Base-by-base conservation (phyloP, 1,139 yeast genomes). In the Eremothecium coryli region DNA sequence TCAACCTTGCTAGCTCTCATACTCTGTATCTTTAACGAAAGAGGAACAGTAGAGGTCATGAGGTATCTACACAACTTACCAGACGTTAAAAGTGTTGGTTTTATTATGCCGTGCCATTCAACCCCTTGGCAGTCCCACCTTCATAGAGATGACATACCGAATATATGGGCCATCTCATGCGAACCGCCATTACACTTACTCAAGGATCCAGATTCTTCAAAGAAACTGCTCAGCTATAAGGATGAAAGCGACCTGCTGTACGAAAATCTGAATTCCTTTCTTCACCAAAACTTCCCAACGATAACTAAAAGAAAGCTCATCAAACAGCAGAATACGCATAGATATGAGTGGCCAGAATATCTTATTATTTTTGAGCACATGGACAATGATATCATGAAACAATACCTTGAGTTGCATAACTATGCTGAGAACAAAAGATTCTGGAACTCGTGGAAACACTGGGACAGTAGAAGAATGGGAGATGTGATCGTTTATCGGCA, bases 91-190 rank as follows among this genome's bases (percentile, higher is more conserved):
- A 68, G 81, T 3, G 62, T 86, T 27, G 94, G 95, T 1, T 80
- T 90, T 45, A 56, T 93, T 13, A 84, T 88, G 53, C 98, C 99
- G 0, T 93, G 98, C 50, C 98, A 93, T 56, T 88, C 97, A 0
- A 88, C 97, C 0, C 98, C 98, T 2, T 84, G 94, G 80, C 95
- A 85, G 51, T 73, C 93, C 23, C 76, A 81, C 49, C 58, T 93
- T 28, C 95, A 86, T 49, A 60, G 81, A 16, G 56, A 62, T 5
- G 68, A 67, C 12, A 56, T 73, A 3, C 54, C 58, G 3, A 58
- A 61, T 6, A 41, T 73, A 3, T 82, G 95, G 95, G 79, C 80
- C 40, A 63, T 93, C 26, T 76, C 95, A 0, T 93, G 99, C 55
- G 93, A 85, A 42, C 99, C 98, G 0, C 98, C 98, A 1, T 58